Evolutionary conservation across 371 early-diverging fungal species (phyloP).

Genomic region (Saksenaea vasiformis): DNA sequence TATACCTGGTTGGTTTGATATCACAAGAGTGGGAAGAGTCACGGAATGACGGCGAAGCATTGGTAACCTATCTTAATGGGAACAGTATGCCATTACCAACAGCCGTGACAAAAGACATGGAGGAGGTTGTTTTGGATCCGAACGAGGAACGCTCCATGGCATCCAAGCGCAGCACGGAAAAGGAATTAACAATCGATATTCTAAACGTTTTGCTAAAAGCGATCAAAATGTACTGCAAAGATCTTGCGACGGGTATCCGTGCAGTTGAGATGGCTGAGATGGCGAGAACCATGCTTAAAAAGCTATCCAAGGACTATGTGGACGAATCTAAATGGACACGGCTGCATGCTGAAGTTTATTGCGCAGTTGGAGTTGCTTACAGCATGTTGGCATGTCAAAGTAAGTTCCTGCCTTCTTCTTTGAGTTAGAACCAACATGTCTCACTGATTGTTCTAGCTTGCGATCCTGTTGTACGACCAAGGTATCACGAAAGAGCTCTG

Average conservation of each 20-base stretch:
- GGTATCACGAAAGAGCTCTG: slow-evolving; percentile 68
- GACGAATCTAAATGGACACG: not conserved
- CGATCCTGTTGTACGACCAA: slow-evolving; percentile 68
- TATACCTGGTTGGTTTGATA: slow-evolving; percentile 51
- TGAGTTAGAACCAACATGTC: not conserved
- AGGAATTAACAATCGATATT: slow-evolving; percentile 34
- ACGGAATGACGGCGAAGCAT: slow-evolving; percentile 32
- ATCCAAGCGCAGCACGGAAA: slow-evolving; percentile 29
- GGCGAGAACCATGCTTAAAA: slow-evolving; percentile 31
- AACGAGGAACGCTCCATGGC: slow-evolving; percentile 17
- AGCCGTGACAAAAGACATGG: not conserved
- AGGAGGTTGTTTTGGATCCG: not conserved
- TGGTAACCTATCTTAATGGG: slow-evolving; percentile 25
- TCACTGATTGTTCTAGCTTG: slow-evolving; percentile 35
- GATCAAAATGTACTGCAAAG: slow-evolving; percentile 50
- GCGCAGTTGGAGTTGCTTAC: slow-evolving; percentile 63
- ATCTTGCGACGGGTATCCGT: slow-evolving; percentile 40
- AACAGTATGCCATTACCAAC: slow-evolving; percentile 24
- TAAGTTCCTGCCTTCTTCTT: slow-evolving; percentile 22
- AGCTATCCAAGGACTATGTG: slow-evolving; percentile 25
- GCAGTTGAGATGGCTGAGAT: slow-evolving; percentile 55
- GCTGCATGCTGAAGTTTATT: slow-evolving; percentile 46
- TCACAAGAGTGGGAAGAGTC: slow-evolving; percentile 36
- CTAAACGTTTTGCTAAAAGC: slow-evolving; percentile 48
- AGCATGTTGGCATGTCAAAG: slow-evolving; percentile 66